Base-by-base conservation (phyloP, 1,284 basidiomycete genomes). In the Pseudozyma sp. region DNA sequence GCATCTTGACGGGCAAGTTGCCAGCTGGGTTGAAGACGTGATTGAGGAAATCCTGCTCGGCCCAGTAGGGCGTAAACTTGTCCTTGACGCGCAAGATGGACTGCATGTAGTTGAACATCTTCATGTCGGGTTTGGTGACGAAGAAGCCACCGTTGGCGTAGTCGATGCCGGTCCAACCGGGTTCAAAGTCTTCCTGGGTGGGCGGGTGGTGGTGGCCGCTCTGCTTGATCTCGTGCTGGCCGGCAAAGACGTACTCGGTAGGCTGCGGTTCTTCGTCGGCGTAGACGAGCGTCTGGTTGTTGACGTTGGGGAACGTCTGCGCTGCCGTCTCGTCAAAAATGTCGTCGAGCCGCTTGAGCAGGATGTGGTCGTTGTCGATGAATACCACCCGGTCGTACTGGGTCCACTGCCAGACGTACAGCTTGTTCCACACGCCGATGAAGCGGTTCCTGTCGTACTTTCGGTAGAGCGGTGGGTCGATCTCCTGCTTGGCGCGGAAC, bases 11-110 rank as follows among this genome's bases (percentile, higher is more conserved):
- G 4, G 51, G 51, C 51, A 53, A 39, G 39, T 53, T 53, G 16
- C 51, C 51, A 9, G 6, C 37, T 6, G 9, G 13, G 4, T 34
- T 34, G n/a, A 53, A 53, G 51, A 53, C 39, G 51, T 53, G 37
- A 17, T 53, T 42, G 33, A 53, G 34, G 11, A 53, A 33, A 34
- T 40, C 29, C 24, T 53, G 51, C n/a, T 53, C 51, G 4, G 51
- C 29, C 24, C 30, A 53, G 17, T 10, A 33, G 0, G 51, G 29
- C 2, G 35, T 34, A 14, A 42, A 53, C 33, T 53, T 53, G 37
- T 34, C 51, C 6, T 34, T 34, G 5, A 33, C 30, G 6, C 33
- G 11, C 5, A 53, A 11, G 24, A 53, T 33, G 4, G 51, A 53
- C 24, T n/a, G 14, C 24, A 53, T 33, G 42, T 42, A 44, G 30